Evolutionary conservation across 495 filamentous ascomycete genomes (phyloP).

Genomic region (Podospora conica): DNA sequence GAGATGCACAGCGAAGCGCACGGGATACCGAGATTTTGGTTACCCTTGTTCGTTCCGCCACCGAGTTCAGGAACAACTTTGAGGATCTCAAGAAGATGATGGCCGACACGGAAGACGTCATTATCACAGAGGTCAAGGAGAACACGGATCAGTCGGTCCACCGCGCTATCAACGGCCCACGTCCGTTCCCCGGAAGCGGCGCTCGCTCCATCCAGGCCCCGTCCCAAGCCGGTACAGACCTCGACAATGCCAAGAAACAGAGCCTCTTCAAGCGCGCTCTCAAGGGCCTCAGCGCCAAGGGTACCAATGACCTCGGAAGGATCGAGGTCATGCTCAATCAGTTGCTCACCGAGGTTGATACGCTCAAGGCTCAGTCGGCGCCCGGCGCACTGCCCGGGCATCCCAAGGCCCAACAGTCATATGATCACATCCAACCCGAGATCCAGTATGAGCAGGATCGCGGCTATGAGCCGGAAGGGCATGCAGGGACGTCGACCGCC

Average conservation of each 20-base stretch:
- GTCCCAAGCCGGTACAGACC: slow-evolving; percentile 64
- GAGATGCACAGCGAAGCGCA: slow-evolving; percentile 94
- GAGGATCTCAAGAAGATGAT: slow-evolving; percentile 94
- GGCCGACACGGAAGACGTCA: slow-evolving; percentile 73
- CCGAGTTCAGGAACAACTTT: slow-evolving; percentile 96
- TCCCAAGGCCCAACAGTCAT: slow-evolving; percentile 40
- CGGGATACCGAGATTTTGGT: slow-evolving; percentile 95
- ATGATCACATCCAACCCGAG: slow-evolving; percentile 51
- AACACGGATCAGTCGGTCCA: slow-evolving; percentile 80
- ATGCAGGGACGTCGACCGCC: slow-evolving; percentile 68
- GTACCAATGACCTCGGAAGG: slow-evolving; percentile 76
- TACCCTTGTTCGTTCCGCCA: slow-evolving; percentile 85
- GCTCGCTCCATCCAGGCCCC: slow-evolving; percentile 49
- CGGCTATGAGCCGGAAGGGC: slow-evolving; percentile 78
- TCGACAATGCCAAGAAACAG: slow-evolving; percentile 70
- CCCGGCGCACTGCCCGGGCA: slow-evolving; percentile 29
- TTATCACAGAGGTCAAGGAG: slow-evolving; percentile 76
- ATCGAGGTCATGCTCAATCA: slow-evolving; percentile 96
- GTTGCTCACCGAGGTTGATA: slow-evolving; percentile 84
- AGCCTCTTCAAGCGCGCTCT: slow-evolving; percentile 89
- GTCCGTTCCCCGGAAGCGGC: slow-evolving; percentile 66
- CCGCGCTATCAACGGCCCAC: slow-evolving; percentile 77
- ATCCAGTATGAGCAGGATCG: slow-evolving; percentile 52
- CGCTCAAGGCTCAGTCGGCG: slow-evolving; percentile 60
- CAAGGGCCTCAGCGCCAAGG: slow-evolving; percentile 79